Conservation (phyloP, 345 rosid species). For the Cardamine chenopodiifolia region DNA sequence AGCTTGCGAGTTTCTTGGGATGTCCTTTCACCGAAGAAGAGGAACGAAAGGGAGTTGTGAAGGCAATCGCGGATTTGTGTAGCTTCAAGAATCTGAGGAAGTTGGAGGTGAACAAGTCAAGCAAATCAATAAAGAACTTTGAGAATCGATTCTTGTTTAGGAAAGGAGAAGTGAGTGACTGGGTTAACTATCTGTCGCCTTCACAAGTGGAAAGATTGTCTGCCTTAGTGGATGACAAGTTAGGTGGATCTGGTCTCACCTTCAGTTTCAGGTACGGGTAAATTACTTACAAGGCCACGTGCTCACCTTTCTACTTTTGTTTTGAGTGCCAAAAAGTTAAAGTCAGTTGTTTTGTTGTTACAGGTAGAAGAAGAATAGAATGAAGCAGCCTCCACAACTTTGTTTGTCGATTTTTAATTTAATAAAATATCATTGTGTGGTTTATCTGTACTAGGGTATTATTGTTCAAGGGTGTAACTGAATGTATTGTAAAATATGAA, state of each 20-base stretch:
- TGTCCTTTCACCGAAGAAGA: constrained; percentile 53
- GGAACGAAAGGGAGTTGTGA: constrained; percentile 40
- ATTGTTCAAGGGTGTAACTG: not conserved
- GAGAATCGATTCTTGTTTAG: constrained; percentile 54
- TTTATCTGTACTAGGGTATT: not conserved
- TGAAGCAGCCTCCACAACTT: constrained; percentile 23
- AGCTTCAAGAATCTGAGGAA: constrained; percentile 53
- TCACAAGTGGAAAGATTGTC: constrained; percentile 46
- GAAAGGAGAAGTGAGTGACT: constrained; percentile 54
- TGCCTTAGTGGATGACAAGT: constrained; percentile 47
- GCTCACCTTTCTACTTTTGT: not conserved
- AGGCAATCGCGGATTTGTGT: constrained; percentile 49
- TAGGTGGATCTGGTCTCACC: constrained; percentile 53
- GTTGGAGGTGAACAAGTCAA: constrained; percentile 50
- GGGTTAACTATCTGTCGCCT: constrained; percentile 51
- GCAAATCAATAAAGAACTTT: constrained; percentile 49
- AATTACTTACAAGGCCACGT: constrained; percentile 28
- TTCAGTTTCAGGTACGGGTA: constrained; percentile 52
- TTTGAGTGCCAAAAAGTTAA: not conserved
- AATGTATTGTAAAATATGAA: not conserved
- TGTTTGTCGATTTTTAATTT: constrained; percentile 13
- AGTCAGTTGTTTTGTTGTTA: constrained; percentile 17
- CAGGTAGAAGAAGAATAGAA: constrained; percentile 3
- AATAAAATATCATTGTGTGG: constrained; percentile 15
- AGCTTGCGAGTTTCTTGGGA: constrained; percentile 49